Evolutionary conservation across 805 yeast genomes (phyloP).

Genomic region (Scheffersomyces coipomensis): DNA sequence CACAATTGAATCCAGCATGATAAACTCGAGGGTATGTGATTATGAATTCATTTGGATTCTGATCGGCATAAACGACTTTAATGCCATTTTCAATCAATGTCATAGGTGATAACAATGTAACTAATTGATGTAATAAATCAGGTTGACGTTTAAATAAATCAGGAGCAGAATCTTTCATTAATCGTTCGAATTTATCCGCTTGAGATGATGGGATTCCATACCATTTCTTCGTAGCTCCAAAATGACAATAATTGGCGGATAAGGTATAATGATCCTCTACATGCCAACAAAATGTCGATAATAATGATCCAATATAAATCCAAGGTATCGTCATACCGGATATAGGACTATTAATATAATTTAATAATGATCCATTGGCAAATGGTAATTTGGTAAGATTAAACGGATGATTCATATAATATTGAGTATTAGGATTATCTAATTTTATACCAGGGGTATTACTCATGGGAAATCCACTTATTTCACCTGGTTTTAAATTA

Average conservation of each 20-base stretch:
- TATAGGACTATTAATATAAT: constrained; percentile 61
- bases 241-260: constrained; percentile 89
- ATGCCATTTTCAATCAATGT: constrained; percentile 45
- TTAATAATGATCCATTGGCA: constrained; percentile 66
- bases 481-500: constrained; percentile 58
- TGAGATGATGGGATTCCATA: constrained; percentile 78
- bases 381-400: constrained; percentile 73
- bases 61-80: constrained; percentile 56
- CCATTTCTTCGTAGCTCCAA: constrained; percentile 90
- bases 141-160: constrained; percentile 84
- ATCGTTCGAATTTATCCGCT: constrained; percentile 62
- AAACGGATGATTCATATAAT: constrained; percentile 64
- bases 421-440: constrained; percentile 14
- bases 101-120: constrained; percentile 75
- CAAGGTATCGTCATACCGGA: constrained; percentile 96
- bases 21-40: constrained; percentile 44
- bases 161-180: constrained; percentile 67
- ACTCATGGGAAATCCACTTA: constrained; percentile 71
- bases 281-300: constrained; percentile 96
- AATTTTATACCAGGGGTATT: constrained; percentile 16
- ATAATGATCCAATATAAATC: constrained; percentile 86
- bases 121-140: constrained; percentile 82
- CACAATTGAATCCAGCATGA: constrained; percentile 47
- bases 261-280: constrained; percentile 91
- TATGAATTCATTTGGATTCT: constrained; percentile 59